These are phyloP conservation scores for Candida nemodendra DNA, from an alignment of 805 yeast species.

Conservation along the genomic window DNA sequence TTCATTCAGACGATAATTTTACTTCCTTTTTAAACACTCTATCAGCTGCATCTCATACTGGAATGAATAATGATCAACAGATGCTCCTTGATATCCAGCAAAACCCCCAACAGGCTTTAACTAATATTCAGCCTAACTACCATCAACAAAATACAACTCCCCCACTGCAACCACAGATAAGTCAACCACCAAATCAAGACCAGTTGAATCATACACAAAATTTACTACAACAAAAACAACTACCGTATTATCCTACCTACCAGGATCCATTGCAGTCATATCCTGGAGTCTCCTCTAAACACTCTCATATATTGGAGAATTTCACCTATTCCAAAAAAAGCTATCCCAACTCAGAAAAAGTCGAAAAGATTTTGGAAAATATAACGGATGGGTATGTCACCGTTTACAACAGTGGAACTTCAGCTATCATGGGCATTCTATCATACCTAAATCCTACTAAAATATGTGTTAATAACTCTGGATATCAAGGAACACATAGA, in stretches of 20 bases:
- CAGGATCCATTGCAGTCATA: slow-evolving; percentile 25
- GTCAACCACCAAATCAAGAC: neutral
- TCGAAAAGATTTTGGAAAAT: slow-evolving; percentile 44
- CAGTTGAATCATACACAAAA: neutral
- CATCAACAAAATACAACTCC: neutral
- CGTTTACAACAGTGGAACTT: slow-evolving; percentile 49
- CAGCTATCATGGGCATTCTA: slow-evolving; percentile 50
- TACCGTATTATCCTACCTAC: slow-evolving; percentile 27
- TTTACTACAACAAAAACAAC: slow-evolving; percentile 2
- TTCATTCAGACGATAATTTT: slow-evolving; percentile 36
- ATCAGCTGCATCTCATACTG: slow-evolving; percentile 1
- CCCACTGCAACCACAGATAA: slow-evolving; percentile 5
- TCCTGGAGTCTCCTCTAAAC: slow-evolving; percentile 10
- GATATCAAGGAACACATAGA: slow-evolving; percentile 53
- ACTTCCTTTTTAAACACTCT: slow-evolving; percentile 15
- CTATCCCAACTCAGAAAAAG: slow-evolving; percentile 48
- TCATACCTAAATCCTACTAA: slow-evolving; percentile 46
- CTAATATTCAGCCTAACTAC: neutral
- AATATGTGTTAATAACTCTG: slow-evolving; percentile 44
- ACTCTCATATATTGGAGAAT: slow-evolving; percentile 26
- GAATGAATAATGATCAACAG: slow-evolving; percentile 1
- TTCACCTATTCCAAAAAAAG: slow-evolving; percentile 40
- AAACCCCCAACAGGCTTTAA: slow-evolving; percentile 1
- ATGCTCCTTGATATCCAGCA: slow-evolving; percentile 2
- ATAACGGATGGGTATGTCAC: slow-evolving; percentile 47